These are phyloP conservation scores for Sporisorium scitamineum DNA, from an alignment of 1,284 basidiomycete species.

Conservation along the genomic window DNA sequence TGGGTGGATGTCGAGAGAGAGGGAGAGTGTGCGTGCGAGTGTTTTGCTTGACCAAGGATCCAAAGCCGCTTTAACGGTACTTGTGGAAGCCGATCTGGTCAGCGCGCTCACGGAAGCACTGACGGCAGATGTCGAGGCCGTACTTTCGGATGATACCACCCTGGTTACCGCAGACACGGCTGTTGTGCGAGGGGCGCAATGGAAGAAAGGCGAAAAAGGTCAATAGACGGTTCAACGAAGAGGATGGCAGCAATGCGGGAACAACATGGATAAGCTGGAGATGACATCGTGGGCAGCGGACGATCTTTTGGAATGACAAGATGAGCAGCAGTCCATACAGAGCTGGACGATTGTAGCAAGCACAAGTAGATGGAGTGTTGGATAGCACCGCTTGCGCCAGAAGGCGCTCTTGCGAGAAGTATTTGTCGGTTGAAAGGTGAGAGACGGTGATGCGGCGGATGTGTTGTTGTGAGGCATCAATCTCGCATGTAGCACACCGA, in stretches of 20 bases:
- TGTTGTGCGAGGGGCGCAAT: constrained; percentile 19
- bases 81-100: constrained; percentile 68
- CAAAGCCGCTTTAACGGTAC: constrained; percentile 42
- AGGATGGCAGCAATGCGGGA: not conserved
- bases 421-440: not conserved
- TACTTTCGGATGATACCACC: constrained; percentile 69
- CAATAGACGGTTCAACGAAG: constrained; percentile 2
- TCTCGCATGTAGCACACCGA: too few species aligned
- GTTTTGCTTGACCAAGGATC: constrained; percentile 9
- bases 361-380: not conserved
- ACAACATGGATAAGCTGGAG: not conserved
- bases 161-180: constrained; percentile 69
- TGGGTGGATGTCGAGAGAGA: constrained; percentile 7
- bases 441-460: not conserved
- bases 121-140: constrained; percentile 69
- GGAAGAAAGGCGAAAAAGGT: constrained; percentile 1
- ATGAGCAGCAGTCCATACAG: not conserved
- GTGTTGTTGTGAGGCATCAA: not conserved
- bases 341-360: not conserved
- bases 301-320: not conserved
- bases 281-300: not conserved
- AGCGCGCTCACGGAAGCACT: constrained; percentile 69
- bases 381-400: too few species aligned
- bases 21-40: not conserved
- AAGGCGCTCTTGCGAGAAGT: too few species aligned